Evolutionary conservation across 371 early-diverging fungal species (phyloP), one percentile per base, ranked within the genome.

Genomic region (Mucor saturninus): DNA sequence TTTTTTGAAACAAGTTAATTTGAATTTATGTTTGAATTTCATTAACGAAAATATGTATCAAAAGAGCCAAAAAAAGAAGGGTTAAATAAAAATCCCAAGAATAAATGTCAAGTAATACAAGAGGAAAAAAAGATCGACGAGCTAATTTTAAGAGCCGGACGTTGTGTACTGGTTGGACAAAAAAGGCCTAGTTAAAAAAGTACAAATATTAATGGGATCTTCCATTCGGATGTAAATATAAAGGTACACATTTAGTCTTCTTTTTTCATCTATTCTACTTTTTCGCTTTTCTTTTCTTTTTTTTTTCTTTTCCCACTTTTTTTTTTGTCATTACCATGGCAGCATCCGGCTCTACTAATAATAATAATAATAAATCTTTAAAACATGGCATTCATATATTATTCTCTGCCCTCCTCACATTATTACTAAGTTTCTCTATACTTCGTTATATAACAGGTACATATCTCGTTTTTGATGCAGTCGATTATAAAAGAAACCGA

Each of bases 391-490:
- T 48, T 28, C 21, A 48, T 0, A 5, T 28, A 5, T 4, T 48
- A 6, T 10, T 28, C 28, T 28, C 21, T 5, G 28, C 28, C 8
- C 29, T 48, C 8, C 0, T 48, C 1, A 26, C 29, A 21, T 28
- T 48, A 21, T 28, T 48, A 28, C 21, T 48, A 4, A 48, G 28
- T 48, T 48, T 48, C 8, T 48, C 49, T 28, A 11, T 48, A 9
- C 7, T 48, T 5, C 49, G 49, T 9, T 48, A 48, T 48, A 48
- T 48, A 14, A 48, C 49, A 5, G 49, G 49, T 48, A 48, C 46
- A 45, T 13, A 13, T 13, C n/a, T 15, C 7, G 13, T 45, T 45
- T 13, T 7, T 10, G 7, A 28, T 48, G 49, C 29, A 28, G 21
- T 28, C 28, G 28, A 21, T 3, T 43, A n/a, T 43, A 48, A 48